phyloP scores from a whole-genome alignment of 2,329 filamentous ascomycete genomes.

The Plenodomus lindquistii region DNA sequence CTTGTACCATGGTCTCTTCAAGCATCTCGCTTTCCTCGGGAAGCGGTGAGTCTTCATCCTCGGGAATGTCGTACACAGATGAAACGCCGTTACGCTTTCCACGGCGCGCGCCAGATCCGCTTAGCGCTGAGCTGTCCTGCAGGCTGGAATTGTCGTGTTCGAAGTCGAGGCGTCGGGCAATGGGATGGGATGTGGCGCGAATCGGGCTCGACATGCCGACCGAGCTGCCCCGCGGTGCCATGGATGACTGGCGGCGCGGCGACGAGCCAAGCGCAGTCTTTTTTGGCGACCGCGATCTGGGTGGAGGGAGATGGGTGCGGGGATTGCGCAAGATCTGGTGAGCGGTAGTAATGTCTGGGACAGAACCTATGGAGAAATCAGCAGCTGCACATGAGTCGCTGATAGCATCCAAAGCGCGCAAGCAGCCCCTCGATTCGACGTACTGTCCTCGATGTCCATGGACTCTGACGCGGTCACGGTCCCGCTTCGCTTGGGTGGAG shows the following conservation, averaged over 20 bases:
- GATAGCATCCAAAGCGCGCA: background rate
- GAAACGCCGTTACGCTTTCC: conserved; percentile 25
- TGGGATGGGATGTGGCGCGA: conserved; percentile 41
- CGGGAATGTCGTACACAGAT: conserved; percentile 36
- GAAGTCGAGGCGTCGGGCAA: conserved; percentile 63
- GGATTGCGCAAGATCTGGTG: conserved; percentile 52
- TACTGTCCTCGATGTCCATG: conserved; percentile 69
- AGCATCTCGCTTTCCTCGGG: conserved; percentile 28
- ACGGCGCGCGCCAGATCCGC: conserved; percentile 38
- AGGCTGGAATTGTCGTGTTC: conserved; percentile 44
- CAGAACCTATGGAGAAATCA: conserved; percentile 47
- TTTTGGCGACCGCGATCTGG: conserved; percentile 62
- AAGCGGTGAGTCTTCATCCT: conserved; percentile 31
- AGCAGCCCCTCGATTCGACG: conserved; percentile 18
- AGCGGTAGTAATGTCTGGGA: conserved; percentile 53
- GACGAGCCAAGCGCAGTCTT: conserved; percentile 64
- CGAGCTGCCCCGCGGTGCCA: conserved; percentile 60
- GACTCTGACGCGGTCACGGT: conserved; percentile 59
- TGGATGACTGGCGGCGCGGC: conserved; percentile 63
- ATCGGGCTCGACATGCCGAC: conserved; percentile 31
- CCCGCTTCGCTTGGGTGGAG: conserved; percentile 47
- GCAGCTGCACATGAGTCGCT: background rate
- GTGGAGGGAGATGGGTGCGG: conserved; percentile 52
- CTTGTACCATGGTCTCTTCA: conserved; percentile 40
- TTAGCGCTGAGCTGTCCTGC: conserved; percentile 38